These are phyloP conservation scores for Cladobotryum protrusum DNA, from an alignment of 2,329 filamentous ascomycete species.

Conservation along the genomic window DNA sequence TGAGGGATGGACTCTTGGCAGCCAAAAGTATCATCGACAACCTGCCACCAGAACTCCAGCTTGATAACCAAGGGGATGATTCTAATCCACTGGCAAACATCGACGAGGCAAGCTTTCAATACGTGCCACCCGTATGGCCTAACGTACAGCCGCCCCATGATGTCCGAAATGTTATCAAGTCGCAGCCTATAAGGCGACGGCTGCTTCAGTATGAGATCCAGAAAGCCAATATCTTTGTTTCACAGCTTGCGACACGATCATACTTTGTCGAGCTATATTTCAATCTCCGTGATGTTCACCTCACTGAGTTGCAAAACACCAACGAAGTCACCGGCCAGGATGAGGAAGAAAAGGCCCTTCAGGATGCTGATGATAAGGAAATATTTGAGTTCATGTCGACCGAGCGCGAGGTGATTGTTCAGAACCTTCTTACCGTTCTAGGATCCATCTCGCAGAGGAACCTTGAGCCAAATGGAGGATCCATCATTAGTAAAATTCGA, in stretches of 20 bases:
- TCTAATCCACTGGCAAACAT: constrained; percentile 32
- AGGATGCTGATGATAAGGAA: constrained; percentile 37
- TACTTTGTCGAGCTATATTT: constrained; percentile 86
- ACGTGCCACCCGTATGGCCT: constrained; percentile 46
- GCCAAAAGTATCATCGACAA: constrained; percentile 64
- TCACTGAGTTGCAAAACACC: constrained; percentile 37
- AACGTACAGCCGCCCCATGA: constrained; percentile 43
- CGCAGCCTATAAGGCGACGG: constrained; percentile 44
- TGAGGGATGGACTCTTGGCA: constrained; percentile 63
- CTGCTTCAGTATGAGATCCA: constrained; percentile 79
- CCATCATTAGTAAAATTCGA: constrained; percentile 74
- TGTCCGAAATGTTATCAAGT: constrained; percentile 43
- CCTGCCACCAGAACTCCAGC: constrained; percentile 62
- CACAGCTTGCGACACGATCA: constrained; percentile 72
- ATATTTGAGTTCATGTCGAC: constrained; percentile 61
- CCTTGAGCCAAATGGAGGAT: constrained; percentile 66
- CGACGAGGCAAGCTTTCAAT: constrained; percentile 43
- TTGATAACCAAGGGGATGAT: constrained; percentile 37
- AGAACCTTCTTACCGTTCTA: constrained; percentile 69
- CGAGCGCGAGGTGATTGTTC: constrained; percentile 76
- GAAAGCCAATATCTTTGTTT: constrained; percentile 83
- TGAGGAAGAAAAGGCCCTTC: constrained; percentile 31
- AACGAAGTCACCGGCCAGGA: constrained; percentile 20
- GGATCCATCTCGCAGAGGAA: constrained; percentile 75
- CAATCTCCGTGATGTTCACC: constrained; percentile 62